These are phyloP conservation scores for Acidiella bohemica DNA, from an alignment of 495 filamentous ascomycete species.

Conservation along the genomic window DNA sequence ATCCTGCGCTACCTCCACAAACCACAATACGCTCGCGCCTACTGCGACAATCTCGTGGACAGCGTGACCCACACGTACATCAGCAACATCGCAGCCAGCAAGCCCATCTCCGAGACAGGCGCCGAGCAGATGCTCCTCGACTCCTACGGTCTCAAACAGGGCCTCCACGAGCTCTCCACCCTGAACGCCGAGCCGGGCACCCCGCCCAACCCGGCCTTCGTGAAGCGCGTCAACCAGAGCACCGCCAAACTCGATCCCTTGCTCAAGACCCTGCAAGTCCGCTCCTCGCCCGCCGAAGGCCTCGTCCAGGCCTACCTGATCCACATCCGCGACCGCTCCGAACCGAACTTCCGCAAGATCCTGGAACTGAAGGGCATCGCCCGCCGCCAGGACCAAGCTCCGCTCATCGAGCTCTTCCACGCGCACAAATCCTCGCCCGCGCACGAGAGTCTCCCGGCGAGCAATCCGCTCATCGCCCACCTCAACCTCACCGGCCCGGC, in stretches of 20 bases:
- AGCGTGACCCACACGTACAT: constrained; percentile 66
- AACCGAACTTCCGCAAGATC: constrained; percentile 92
- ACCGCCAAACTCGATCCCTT: constrained; percentile 82
- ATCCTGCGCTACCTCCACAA: constrained; percentile 71
- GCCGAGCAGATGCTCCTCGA: constrained; percentile 98
- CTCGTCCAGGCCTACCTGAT: constrained; percentile 87
- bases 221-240: constrained; percentile 74
- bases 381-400: constrained; percentile 59
- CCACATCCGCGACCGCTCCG: constrained; percentile 22
- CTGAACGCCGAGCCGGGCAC: constrained; percentile 36
- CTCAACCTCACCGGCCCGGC: constrained; percentile 36
- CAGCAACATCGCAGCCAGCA: constrained; percentile 71
- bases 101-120: constrained; percentile 79
- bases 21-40: constrained; percentile 84
- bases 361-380: constrained; percentile 45
- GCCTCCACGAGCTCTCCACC: constrained; percentile 53
- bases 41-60: constrained; percentile 89
- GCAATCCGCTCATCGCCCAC: constrained; percentile 48
- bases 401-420: constrained; percentile 77
- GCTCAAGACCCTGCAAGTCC: constrained; percentile 93
- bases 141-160: constrained; percentile 78
- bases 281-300: constrained; percentile 77
- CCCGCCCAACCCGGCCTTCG: constrained; percentile 40
- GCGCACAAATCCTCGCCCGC: constrained; percentile 55
- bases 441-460: constrained; percentile 42